Percentiles rank a stretch among this genome's conserved stretches.
phyloP scores from a whole-genome alignment of 495 filamentous ascomycete species.

The Hyaloscypha bicolor region DNA sequence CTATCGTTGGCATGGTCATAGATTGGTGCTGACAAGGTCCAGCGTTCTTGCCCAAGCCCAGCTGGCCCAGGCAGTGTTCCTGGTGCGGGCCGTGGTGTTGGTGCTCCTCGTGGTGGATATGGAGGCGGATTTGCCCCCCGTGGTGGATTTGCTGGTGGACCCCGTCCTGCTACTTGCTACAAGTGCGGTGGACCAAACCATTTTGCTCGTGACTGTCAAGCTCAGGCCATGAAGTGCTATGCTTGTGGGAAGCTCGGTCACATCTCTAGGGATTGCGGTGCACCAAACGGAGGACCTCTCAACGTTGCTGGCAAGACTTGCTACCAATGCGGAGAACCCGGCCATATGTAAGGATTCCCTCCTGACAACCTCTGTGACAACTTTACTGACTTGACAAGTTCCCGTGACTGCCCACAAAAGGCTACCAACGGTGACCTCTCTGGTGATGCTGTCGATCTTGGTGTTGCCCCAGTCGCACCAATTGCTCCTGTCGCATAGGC shows the following conservation, averaged over 20 bases:
- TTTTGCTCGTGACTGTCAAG: conserved; percentile 98
- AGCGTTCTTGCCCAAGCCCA: conserved; percentile 85
- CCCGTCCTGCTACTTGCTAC: conserved; percentile 93
- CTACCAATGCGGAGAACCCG: conserved; percentile 94
- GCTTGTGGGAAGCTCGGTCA: conserved; percentile 81
- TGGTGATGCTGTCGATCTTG: conserved; percentile 36
- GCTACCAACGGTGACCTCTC: conserved; percentile 49
- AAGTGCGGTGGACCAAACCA: conserved; percentile 99
- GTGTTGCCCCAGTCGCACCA: conserved; percentile 43
- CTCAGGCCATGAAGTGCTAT: conserved; percentile 99
- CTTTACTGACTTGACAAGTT: conserved; percentile 10
- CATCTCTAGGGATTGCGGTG: conserved; percentile 78
- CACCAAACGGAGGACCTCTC: conserved; percentile 93
- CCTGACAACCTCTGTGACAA: not conserved
- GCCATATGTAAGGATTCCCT: conserved; percentile 65
- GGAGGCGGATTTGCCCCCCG: conserved; percentile 64
- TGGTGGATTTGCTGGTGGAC: conserved; percentile 66
- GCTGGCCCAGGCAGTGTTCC: conserved; percentile 51
- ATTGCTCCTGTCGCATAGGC: conserved; percentile 60
- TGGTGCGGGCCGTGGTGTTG: conserved; percentile 64
- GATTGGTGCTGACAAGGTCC: conserved; percentile 19
- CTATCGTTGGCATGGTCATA: not conserved
- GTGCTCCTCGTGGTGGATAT: conserved; percentile 68
- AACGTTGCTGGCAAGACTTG: conserved; percentile 97
- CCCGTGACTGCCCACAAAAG: conserved; percentile 40